Base-by-base conservation (phyloP, 257 asterid species). In the Misopates orontium region DNA sequence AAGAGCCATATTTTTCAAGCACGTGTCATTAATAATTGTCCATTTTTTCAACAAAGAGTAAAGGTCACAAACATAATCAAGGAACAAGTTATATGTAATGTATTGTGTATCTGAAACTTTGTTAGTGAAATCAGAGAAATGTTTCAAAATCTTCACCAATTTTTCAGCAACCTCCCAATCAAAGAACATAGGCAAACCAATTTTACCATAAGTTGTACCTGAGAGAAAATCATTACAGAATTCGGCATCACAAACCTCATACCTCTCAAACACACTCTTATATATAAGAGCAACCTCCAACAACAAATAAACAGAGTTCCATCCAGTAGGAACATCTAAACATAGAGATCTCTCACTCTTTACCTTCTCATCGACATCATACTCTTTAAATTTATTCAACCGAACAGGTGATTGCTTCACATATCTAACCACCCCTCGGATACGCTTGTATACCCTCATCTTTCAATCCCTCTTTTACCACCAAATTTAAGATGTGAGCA, bases 111-210 rank as follows among this genome's bases (percentile, higher is more conserved):
- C 61, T 0, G 44, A 56, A 13, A 23, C 42, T 5, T 41, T 15
- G 14, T 22, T 1, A 23, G 62, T 56, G 14, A 41, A n/a, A n/a
- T n/a, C n/a, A n/a, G n/a, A n/a, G n/a, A n/a, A n/a, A n/a, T n/a
- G n/a, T n/a, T n/a, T n/a, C n/a, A n/a, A n/a, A n/a, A n/a, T n/a
- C n/a, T n/a, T n/a, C n/a, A n/a, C n/a, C n/a, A n/a, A n/a, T n/a
- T n/a, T n/a, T n/a, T n/a, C 42, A 14, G 62, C 45, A 4, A 56
- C 62, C 15, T 56, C 45, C 62, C 62, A 56, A 56, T 56, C 47
- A 15, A 2, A 17, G 8, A 13, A 5, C 5, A 19, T 56, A 28
- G 62, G 62, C 23, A 24, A 24, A 40, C 45, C 45, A 5, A 32
- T 20, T 16, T 14, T 56, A 24, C 13, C 21, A 25, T 28, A 7